Base-by-base conservation (phyloP, 2,329 filamentous ascomycete species). In the Phialocephala subalpina region DNA sequence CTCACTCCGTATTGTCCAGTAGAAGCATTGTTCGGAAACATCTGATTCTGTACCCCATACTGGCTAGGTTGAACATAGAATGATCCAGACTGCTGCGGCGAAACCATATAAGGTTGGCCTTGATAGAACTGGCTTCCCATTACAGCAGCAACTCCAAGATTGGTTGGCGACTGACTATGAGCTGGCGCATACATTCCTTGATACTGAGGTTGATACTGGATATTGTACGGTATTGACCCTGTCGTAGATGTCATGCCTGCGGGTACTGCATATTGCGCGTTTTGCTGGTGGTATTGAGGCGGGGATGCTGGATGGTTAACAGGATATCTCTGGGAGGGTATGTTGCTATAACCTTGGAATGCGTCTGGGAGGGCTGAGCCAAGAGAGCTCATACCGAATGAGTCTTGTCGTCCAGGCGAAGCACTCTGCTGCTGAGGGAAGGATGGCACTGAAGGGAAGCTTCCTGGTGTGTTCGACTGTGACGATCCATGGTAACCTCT, bases 331-430 rank as follows among this genome's bases (percentile, higher is more conserved):
- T 73, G 72, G 2, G 58, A 38, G 20, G 64, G 47, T 8, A 60
- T 18, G 56, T 67, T 66, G 8, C 64, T 59, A 47, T 74, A 74
- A 38, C 65, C 69, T 58, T 72, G 72, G 55, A 75, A 73, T 42
- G 60, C 42, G 49, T 76, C 74, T 47, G 75, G 73, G 11, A 77
- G 65, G 2, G 71, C 62, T 22, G 60, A 66, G 40, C 68, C 69
- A 6, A 77, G 60, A 47, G 65, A 59, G n/a, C 55, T 63, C 69
- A 77, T 71, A 42, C 70, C 69, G 45, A 75, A 76, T 14, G 67
- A 22, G 27, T 74, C 72, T 36, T 65, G 62, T 52, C 69, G 64
- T 60, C 55, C 66, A 67, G 71, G 72, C 35, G 60, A 53, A 20
- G 12, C 53, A 58, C 64, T 55, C 20, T 69, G 67, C 29, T 66